These are phyloP conservation scores for Bolboschoenoplectus hybrid DNA, from an alignment of 202 grass and related monocot genomes.

Conservation along the genomic window DNA sequence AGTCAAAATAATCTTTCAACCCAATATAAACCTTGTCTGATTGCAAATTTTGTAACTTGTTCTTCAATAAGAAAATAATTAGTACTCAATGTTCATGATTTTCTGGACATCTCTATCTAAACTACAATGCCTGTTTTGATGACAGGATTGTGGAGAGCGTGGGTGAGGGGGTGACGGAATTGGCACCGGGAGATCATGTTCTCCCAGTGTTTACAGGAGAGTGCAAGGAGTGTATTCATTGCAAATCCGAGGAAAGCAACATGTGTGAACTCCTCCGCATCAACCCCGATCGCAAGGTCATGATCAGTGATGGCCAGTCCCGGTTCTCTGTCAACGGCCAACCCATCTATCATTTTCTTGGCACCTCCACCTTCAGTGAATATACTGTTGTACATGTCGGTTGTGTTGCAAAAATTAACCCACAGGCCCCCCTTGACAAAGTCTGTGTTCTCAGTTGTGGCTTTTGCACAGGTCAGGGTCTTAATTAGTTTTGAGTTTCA, in stretches of 20 bases:
- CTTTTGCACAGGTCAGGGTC: constrained; percentile 71
- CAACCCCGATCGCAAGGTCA: constrained; percentile 75
- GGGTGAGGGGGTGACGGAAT: constrained; percentile 74
- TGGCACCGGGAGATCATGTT: constrained; percentile 77
- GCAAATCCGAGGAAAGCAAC: constrained; percentile 85
- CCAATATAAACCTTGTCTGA: neutral
- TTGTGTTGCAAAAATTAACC: constrained; percentile 87
- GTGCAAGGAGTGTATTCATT: constrained; percentile 82
- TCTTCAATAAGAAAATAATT: neutral
- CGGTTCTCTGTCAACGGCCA: constrained; percentile 75
- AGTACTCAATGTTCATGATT: neutral
- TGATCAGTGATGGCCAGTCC: constrained; percentile 67
- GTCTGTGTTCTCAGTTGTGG: constrained; percentile 88
- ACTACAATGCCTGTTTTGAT: neutral
- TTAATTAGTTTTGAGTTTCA: neutral
- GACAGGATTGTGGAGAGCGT: constrained; percentile 81
- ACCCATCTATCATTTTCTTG: constrained; percentile 83
- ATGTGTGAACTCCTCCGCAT: constrained; percentile 94
- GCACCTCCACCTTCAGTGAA: constrained; percentile 94
- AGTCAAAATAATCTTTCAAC: neutral
- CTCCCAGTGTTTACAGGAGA: constrained; percentile 93
- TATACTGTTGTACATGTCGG: constrained; percentile 81
- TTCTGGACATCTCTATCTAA: neutral
- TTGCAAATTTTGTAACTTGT: neutral
- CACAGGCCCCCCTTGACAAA: constrained; percentile 81